Evolutionary conservation across 2,329 filamentous ascomycete genomes (phyloP).

Genomic region (Epichloe festucae): DNA sequence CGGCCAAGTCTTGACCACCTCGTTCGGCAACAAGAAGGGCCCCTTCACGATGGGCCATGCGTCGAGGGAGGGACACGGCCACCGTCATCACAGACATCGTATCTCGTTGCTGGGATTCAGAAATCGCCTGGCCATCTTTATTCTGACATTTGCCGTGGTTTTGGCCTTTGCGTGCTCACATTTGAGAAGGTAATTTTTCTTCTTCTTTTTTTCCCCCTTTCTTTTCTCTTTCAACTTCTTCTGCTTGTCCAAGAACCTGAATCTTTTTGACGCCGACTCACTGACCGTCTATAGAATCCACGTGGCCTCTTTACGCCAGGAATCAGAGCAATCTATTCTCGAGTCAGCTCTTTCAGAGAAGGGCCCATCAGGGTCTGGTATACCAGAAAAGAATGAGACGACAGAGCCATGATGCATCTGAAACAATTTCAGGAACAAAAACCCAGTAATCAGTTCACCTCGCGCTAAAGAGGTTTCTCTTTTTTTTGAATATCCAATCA

Average conservation of each 20-base stretch:
- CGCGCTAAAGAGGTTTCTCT: neutral
- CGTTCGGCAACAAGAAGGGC: neutral
- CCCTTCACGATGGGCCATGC: neutral
- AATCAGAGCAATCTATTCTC: neutral
- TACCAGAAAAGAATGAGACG: neutral
- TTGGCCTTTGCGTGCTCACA: constrained; percentile 8
- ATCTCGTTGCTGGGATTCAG: constrained; percentile 6
- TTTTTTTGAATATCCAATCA: neutral
- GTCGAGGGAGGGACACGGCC: neutral
- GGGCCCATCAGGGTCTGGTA: neutral
- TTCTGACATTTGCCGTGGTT: constrained; percentile 8
- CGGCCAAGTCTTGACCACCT: constrained; percentile 7
- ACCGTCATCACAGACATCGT: neutral
- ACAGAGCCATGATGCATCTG: neutral
- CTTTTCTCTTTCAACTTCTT: neutral
- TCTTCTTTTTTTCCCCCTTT: neutral
- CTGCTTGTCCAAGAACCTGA: too few species aligned
- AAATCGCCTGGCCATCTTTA: constrained; percentile 8
- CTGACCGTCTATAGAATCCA: neutral
- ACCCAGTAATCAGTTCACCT: neutral
- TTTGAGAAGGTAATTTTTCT: constrained; percentile 7
- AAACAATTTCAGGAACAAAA: neutral
- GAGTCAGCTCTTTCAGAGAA: constrained; percentile 1
- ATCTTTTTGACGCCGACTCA: neutral
- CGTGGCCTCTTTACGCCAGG: neutral